Base-by-base conservation (phyloP, 768 basidiomycete genomes). In the Russula lepida region DNA sequence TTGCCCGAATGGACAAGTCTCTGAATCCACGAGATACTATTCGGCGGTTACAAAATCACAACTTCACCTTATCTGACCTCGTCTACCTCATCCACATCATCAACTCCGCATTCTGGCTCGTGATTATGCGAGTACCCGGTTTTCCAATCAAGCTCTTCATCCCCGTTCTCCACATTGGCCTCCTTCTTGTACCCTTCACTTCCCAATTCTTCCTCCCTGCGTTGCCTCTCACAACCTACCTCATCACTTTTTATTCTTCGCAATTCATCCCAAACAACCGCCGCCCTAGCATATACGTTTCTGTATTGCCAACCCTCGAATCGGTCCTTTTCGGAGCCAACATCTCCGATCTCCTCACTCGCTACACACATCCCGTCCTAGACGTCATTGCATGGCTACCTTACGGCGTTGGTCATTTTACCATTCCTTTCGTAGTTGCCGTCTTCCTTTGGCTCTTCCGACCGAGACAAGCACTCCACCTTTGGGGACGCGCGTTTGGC, bases 341-440 rank as follows among this genome's bases (percentile, higher is more conserved):
- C 74, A 93, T 98, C 59, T 95, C 92, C 37, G 95, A 98, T 74
- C 87, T 98, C 71, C 85, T 98, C 62, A 98, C 95, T 25, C 83
- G 93, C 19, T 95, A 85, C 74, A 98, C 95, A 11, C 92, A 95
- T 70, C 90, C 94, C 17, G 66, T 92, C 46, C 84, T 99, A 63
- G 95, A 98, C 71, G 82, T 98, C 68, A 69, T 97, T 46, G 95
- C 95, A 0, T 98, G 95, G 97, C 70, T 98, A 0, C 95, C 97
- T 0, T 99, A 99, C 68, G 97, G 97, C n/a, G 82, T 98, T 50
- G 78, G 85, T 19, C 97, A 99, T 73, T 99, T 95, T 73, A 78
- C 78, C 47, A 71, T 89, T 60, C 97, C 97, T 0, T 89, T 97
- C 73, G 75, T 95, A 62, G 83, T 98, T 51, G 92, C 90, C 30